Evolutionary conservation across 2,329 filamentous ascomycete species (phyloP).

Genomic region (Penicillium sp.): DNA sequence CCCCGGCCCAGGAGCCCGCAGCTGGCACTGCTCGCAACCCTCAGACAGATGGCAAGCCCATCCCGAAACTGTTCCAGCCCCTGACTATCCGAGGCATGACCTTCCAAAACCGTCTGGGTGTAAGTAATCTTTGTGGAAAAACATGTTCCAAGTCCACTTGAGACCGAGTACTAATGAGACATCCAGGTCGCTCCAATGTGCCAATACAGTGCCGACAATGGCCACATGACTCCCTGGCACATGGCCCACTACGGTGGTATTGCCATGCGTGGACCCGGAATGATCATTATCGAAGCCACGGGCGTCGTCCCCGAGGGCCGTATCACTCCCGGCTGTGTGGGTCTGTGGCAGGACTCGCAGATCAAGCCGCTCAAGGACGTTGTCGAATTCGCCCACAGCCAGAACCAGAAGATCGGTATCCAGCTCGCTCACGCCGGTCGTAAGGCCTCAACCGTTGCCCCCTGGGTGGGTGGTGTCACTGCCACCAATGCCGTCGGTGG

Average conservation of each 20-base stretch:
- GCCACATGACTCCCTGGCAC: conserved; percentile 79
- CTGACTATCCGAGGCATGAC: conserved; percentile 59
- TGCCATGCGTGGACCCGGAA: conserved; percentile 71
- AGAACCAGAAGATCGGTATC: conserved; percentile 74
- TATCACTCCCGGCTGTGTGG: conserved; percentile 63
- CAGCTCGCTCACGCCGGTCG: conserved; percentile 80
- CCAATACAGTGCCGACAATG: conserved; percentile 66
- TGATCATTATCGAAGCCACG: conserved; percentile 78
- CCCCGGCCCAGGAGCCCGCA: conserved; percentile 37
- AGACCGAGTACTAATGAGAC: conserved; percentile 9
- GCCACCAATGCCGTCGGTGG: conserved; percentile 56
- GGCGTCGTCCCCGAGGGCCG: conserved; percentile 73
- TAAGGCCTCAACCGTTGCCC: conserved; percentile 60
- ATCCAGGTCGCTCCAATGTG: conserved; percentile 54
- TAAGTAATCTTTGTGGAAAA: conserved; percentile 25
- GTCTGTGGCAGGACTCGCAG: conserved; percentile 84
- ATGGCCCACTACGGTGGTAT: conserved; percentile 80
- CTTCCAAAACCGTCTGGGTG: conserved; percentile 65
- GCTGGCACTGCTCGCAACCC: conserved; percentile 42
- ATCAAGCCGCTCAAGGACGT: conserved; percentile 67
- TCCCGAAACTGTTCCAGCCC: conserved; percentile 60
- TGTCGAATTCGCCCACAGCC: conserved; percentile 76
- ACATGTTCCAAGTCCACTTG: not conserved
- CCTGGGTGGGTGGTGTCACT: conserved; percentile 42
- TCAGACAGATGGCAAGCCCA: conserved; percentile 40